phyloP scores from a whole-genome alignment of 2,329 filamentous ascomycete species.

The Alternaria consortialis region DNA sequence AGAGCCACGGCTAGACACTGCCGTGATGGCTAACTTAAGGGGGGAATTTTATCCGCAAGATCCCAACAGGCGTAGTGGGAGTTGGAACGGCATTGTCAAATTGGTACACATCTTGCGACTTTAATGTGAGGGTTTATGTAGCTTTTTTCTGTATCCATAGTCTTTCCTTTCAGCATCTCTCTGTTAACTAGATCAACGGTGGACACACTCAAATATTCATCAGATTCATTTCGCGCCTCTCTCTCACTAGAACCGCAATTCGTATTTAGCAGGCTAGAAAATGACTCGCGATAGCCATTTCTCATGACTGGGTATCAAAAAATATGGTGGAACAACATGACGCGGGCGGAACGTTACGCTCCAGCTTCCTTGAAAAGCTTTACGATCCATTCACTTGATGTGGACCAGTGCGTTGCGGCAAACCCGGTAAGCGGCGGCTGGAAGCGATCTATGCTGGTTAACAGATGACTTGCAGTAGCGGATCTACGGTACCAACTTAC shows the following conservation, averaged over 20 bases:
- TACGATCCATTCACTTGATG: constrained; percentile 45
- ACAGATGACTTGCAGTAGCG: constrained; percentile 12
- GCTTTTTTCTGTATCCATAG: neutral
- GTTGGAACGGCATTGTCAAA: neutral
- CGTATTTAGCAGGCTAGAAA: neutral
- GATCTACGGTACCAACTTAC: constrained; percentile 28
- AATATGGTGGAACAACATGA: constrained; percentile 12
- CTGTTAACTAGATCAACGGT: neutral
- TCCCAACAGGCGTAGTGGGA: neutral
- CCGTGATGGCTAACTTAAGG: neutral
- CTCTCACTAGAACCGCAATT: neutral
- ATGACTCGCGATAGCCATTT: constrained; percentile 4
- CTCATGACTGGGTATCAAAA: constrained; percentile 21
- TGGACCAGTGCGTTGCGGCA: constrained; percentile 34
- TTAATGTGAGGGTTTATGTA: neutral
- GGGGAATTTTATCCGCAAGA: neutral
- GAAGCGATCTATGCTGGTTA: constrained; percentile 35
- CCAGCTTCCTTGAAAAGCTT: constrained; percentile 46
- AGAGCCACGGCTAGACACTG: constrained; percentile 46
- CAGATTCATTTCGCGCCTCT: constrained; percentile 1
- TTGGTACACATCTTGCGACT: neutral
- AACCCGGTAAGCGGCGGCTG: constrained; percentile 42
- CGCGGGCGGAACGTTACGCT: constrained; percentile 23
- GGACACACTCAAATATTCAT: neutral
- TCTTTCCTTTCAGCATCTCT: neutral